Evolutionary conservation across 306 rosid species (phyloP).

Genomic region (Nissolia schottii): DNA sequence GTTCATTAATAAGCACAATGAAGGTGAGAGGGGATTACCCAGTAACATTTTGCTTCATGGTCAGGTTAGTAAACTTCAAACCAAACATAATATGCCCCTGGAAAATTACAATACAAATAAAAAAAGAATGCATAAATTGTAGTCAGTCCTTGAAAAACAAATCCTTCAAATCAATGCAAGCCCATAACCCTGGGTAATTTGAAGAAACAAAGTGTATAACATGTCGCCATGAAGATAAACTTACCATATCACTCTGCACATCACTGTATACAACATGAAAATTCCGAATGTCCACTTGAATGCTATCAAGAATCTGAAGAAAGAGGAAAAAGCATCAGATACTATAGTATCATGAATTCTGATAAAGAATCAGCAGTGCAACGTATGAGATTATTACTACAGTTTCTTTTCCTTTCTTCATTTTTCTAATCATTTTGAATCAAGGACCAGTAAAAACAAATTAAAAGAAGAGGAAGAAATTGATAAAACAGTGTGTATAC

Average conservation of each 20-base stretch:
- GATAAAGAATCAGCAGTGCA: not conserved
- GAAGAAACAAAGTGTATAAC: not conserved
- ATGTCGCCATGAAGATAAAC: slow-evolving; percentile 23
- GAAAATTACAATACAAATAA: slow-evolving; percentile 27
- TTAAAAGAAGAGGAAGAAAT: not conserved
- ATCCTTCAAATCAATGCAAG: not conserved
- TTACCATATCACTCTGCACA: slow-evolving; percentile 51
- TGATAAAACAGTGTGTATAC: not conserved
- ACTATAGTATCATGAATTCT: slow-evolving; percentile 1
- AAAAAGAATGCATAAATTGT: not conserved
- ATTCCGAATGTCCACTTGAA: slow-evolving; percentile 77
- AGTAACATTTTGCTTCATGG: slow-evolving; percentile 68
- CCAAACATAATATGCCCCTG: slow-evolving; percentile 74
- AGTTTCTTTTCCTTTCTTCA: not conserved
- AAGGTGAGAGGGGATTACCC: slow-evolving; percentile 54
- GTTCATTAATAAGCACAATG: not conserved
- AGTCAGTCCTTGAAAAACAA: not conserved
- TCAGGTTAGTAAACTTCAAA: slow-evolving; percentile 77
- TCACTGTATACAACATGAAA: slow-evolving; percentile 70
- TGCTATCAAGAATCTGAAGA: slow-evolving; percentile 78
- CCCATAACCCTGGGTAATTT: not conserved
- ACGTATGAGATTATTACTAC: not conserved
- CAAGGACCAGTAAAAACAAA: not conserved
- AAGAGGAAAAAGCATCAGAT: slow-evolving; percentile 9
- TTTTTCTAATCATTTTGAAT: not conserved